These are phyloP conservation scores for Fomitopsis pulvina DNA, from an alignment of 768 basidiomycete species.

Conservation along the genomic window DNA sequence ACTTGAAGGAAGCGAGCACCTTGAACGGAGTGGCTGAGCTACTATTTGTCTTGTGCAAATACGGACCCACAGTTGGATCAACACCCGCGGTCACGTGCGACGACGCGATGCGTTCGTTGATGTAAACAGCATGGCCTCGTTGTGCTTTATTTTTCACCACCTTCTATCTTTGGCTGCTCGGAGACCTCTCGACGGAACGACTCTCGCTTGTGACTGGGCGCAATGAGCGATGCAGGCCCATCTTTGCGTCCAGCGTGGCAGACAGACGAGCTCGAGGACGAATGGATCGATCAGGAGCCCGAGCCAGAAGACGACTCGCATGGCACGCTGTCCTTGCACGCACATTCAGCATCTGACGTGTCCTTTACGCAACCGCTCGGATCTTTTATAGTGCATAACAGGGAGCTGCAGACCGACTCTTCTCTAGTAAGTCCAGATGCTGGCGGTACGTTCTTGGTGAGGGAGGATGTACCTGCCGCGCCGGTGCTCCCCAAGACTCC, in stretches of 20 bases:
- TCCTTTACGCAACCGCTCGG: conserved; percentile 43
- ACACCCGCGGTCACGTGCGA: conserved; percentile 9
- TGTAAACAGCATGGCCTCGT: not conserved
- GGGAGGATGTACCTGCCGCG: conserved; percentile 53
- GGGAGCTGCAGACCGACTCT: conserved; percentile 22
- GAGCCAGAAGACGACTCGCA: conserved; percentile 30
- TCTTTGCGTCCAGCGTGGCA: conserved; percentile 62
- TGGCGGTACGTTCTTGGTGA: conserved; percentile 70
- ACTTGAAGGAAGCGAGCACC: too few relatives aligned
- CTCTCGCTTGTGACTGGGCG: not conserved
- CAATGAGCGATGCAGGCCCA: conserved; percentile 7
- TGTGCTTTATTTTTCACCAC: not conserved
- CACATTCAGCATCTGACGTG: conserved; percentile 20
- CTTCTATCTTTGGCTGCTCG: not conserved
- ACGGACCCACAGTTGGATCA: conserved; percentile 10
- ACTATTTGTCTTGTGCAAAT: not conserved
- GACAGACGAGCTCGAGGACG: conserved; percentile 85
- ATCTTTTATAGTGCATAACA: conserved; percentile 33
- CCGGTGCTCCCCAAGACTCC: conserved; percentile 64
- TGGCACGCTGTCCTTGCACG: conserved; percentile 3
- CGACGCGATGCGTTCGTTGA: not conserved
- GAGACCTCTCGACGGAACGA: not conserved
- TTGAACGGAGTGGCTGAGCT: too few relatives aligned
- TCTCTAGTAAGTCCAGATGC: conserved; percentile 26
- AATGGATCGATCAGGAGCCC: conserved; percentile 73